Conservation (phyloP, 345 rosid genomes). For the Toxicodendron radicans region DNA sequence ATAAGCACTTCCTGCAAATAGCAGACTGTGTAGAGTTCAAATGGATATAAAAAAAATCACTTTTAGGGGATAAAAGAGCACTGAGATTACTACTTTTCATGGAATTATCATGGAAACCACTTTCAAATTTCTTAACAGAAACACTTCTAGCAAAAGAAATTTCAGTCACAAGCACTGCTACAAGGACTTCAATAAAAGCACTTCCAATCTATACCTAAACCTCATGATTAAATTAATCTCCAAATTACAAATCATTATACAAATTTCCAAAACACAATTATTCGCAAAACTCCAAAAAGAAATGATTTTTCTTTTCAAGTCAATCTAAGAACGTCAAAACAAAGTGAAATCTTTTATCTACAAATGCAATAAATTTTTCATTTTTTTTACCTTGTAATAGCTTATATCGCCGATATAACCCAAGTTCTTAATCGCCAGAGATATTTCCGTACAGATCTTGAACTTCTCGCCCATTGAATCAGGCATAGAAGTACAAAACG, state of each 20-base stretch:
- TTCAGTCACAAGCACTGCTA: background rate
- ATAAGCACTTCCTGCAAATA: no score
- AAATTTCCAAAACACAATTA: background rate
- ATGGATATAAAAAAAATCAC: no score
- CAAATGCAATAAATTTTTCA: background rate
- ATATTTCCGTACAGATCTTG: conserved; percentile 61
- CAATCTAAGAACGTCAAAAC: background rate
- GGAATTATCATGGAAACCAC: no score
- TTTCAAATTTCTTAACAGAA: no score
- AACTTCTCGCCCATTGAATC: conserved; percentile 52
- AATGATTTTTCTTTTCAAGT: background rate
- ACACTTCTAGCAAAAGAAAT: background rate
- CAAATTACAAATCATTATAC: background rate
- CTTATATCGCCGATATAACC: conserved; percentile 62
- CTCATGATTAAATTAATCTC: background rate
- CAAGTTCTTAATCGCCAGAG: conserved; percentile 50
- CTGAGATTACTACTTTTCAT: no score
- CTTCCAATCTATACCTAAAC: background rate
- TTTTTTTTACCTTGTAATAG: conserved; percentile 57
- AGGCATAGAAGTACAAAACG: conserved; percentile 39
- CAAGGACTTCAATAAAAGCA: background rate
- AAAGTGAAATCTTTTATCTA: background rate
- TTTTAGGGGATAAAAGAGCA: no score
- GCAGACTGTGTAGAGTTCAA: no score
- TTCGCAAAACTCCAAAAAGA: background rate